phyloP scores from a whole-genome alignment of 768 basidiomycete genomes.

The Punctularia strigosozonata region DNA sequence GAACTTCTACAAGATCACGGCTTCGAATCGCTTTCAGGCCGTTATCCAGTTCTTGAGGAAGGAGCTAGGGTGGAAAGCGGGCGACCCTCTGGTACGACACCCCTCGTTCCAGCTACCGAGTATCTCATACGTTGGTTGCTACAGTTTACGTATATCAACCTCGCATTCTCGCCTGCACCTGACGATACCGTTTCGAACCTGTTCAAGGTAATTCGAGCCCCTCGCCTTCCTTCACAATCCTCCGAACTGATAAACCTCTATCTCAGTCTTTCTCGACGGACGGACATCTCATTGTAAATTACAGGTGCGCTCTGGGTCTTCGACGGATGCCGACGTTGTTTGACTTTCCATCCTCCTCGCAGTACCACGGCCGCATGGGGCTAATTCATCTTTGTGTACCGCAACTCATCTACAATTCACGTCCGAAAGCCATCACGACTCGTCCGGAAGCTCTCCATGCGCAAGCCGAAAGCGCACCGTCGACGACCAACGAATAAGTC shows the following conservation, averaged over 20 bases:
- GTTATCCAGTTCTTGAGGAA: slow-evolving; percentile 89
- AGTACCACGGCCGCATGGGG: slow-evolving; percentile 56
- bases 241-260: not conserved
- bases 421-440: no score
- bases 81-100: slow-evolving; percentile 67
- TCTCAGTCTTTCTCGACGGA: slow-evolving; percentile 48
- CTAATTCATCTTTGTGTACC: no score
- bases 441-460: no score
- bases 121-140: not conserved
- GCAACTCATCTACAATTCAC: no score
- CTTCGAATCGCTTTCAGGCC: slow-evolving; percentile 87
- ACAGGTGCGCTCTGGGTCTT: slow-evolving; percentile 27
- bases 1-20: slow-evolving; percentile 96
- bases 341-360: not conserved
- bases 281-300: slow-evolving; percentile 56
- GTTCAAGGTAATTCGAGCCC: slow-evolving; percentile 45
- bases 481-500: no score
- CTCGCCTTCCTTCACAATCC: not conserved
- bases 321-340: not conserved
- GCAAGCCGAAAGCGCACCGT: no score
- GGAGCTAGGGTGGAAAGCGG: slow-evolving; percentile 78
- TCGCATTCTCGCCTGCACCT: slow-evolving; percentile 66
- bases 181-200: slow-evolving; percentile 66
- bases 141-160: slow-evolving; percentile 71
- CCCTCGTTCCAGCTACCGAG: not conserved